phyloP scores from a whole-genome alignment of 805 yeast genomes.

The Metschnikowia dekortorum region DNA sequence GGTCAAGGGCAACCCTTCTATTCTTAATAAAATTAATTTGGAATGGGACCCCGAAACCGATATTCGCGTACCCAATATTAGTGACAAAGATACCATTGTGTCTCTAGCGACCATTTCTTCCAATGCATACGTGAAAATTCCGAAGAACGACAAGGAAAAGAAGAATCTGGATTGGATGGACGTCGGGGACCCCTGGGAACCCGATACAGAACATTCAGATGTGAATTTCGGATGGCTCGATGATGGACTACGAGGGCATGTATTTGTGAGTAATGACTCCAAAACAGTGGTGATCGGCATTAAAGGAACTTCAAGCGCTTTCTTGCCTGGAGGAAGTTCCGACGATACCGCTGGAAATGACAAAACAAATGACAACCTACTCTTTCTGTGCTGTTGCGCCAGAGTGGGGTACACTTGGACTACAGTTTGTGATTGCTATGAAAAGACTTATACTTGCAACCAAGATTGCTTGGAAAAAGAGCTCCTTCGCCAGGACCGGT shows the following conservation, averaged over 20 bases:
- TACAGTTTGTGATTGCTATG: slow-evolving; percentile 92
- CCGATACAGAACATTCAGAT: slow-evolving; percentile 53
- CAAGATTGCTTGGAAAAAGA: slow-evolving; percentile 81
- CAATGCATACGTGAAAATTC: slow-evolving; percentile 81
- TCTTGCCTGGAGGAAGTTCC: slow-evolving; percentile 44
- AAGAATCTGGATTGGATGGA: slow-evolving; percentile 80
- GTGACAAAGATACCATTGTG: slow-evolving; percentile 69
- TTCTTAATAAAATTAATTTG: slow-evolving; percentile 37
- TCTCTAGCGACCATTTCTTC: slow-evolving; percentile 81
- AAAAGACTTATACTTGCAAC: slow-evolving; percentile 79
- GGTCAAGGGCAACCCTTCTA: slow-evolving; percentile 34
- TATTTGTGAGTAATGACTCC: slow-evolving; percentile 59
- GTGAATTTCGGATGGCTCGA: slow-evolving; percentile 80
- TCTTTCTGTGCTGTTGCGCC: slow-evolving; percentile 96
- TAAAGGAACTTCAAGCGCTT: slow-evolving; percentile 90
- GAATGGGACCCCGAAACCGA: slow-evolving; percentile 59
- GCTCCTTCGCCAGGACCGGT: slow-evolving; percentile 67
- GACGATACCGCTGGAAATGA: slow-evolving; percentile 77
- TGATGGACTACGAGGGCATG: slow-evolving; percentile 85
- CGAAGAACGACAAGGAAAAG: slow-evolving; percentile 47
- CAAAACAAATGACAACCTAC: slow-evolving; percentile 77
- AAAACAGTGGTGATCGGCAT: slow-evolving; percentile 70
- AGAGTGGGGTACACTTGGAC: slow-evolving; percentile 88
- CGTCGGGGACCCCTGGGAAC: slow-evolving; percentile 47
- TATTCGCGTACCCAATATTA: slow-evolving; percentile 64